These are phyloP conservation scores for Pseudopithomyces maydicus DNA, from an alignment of 2,329 filamentous ascomycete genomes.

Conservation along the genomic window DNA sequence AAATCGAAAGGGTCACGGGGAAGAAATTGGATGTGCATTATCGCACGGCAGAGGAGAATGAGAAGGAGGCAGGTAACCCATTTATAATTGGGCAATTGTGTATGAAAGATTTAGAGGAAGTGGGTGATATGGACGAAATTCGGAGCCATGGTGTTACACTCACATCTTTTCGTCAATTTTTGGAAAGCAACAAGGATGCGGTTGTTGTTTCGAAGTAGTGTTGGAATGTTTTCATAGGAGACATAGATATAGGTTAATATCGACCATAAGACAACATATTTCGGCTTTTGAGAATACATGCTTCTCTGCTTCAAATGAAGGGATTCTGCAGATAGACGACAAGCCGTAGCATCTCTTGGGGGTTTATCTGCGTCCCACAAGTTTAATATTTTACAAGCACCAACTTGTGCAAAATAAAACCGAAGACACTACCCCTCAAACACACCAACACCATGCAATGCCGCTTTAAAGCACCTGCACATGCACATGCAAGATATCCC, in stretches of 20 bases:
- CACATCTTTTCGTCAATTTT: slow-evolving; percentile 51
- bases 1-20: slow-evolving; percentile 43
- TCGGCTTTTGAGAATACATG: too few relatives aligned
- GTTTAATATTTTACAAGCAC: not conserved
- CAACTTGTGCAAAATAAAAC: not conserved
- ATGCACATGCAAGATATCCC: not conserved
- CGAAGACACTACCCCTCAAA: not conserved
- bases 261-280: too few relatives aligned
- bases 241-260: too few relatives aligned
- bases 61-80: slow-evolving; percentile 41
- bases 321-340: too few relatives aligned
- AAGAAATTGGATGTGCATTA: slow-evolving; percentile 44
- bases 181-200: slow-evolving; percentile 21
- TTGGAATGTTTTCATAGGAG: too few relatives aligned
- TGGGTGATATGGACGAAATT: slow-evolving; percentile 40
- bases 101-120: slow-evolving; percentile 41
- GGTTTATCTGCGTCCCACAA: too few relatives aligned
- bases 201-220: not conserved
- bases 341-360: too few relatives aligned
- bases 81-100: slow-evolving; percentile 48
- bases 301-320: too few relatives aligned
- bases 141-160: slow-evolving; percentile 49
- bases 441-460: not conserved
- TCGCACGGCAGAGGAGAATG: slow-evolving; percentile 49
- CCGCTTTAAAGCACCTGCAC: not conserved